Conservation (phyloP, 1,139 yeast species). For the Sugiyamaella sp. region DNA sequence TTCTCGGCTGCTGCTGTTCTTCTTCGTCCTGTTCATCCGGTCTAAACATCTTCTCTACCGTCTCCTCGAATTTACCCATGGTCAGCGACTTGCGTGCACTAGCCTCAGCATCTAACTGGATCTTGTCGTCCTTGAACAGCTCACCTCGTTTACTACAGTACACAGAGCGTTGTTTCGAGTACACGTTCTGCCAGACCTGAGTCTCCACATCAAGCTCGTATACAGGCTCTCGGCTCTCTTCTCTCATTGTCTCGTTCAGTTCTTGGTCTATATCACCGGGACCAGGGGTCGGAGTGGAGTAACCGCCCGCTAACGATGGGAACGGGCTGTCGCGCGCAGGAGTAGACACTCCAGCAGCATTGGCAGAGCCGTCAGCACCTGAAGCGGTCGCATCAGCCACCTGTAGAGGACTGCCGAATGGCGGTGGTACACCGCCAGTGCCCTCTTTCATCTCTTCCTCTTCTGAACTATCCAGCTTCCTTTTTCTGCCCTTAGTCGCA, state of each 20-base stretch:
- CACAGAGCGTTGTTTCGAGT: slow-evolving; percentile 78
- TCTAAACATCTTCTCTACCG: slow-evolving; percentile 26
- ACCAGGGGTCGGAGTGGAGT: slow-evolving; percentile 27
- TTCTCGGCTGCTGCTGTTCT: slow-evolving; percentile 20
- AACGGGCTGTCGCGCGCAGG: slow-evolving; percentile 27
- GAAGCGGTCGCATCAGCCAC: slow-evolving; percentile 1
- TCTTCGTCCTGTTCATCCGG: slow-evolving; percentile 24
- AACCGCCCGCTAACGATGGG: slow-evolving; percentile 21
- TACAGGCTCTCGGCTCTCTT: slow-evolving; percentile 48
- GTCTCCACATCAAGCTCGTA: slow-evolving; percentile 67
- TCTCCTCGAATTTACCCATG: slow-evolving; percentile 42
- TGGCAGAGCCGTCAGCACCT: not conserved
- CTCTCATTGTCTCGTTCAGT: slow-evolving; percentile 28
- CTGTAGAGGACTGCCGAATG: slow-evolving; percentile 24
- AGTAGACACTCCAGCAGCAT: slow-evolving; percentile 20
- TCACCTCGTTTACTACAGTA: slow-evolving; percentile 70
- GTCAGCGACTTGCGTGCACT: slow-evolving; percentile 42
- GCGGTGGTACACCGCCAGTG: slow-evolving; percentile 23
- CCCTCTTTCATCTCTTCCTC: slow-evolving; percentile 30
- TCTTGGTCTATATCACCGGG: slow-evolving; percentile 27
- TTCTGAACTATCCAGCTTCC: slow-evolving; percentile 35
- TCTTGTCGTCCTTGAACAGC: slow-evolving; percentile 59
- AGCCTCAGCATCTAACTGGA: slow-evolving; percentile 72
- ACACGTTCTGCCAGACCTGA: slow-evolving; percentile 78
- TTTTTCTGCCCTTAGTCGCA: slow-evolving; percentile 35